Evolutionary conservation across 495 filamentous ascomycete species (phyloP).

Genomic region (Tetracladium marchalianum): DNA sequence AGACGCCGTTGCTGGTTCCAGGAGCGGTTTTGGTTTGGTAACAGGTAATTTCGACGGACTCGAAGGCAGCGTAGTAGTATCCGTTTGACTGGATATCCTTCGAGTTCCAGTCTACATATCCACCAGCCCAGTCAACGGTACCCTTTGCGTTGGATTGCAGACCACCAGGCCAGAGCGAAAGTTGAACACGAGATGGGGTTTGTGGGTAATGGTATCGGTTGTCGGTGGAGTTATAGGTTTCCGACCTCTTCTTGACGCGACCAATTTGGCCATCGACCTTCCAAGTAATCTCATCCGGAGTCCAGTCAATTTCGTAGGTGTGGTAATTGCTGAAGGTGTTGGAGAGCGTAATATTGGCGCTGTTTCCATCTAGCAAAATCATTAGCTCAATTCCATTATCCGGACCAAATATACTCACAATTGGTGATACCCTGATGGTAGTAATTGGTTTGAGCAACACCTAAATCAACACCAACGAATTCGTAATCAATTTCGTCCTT

Average conservation of each 20-base stretch:
- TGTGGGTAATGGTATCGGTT: slow-evolving; percentile 86
- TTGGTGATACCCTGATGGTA: slow-evolving; percentile 92
- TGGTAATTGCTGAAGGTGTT: slow-evolving; percentile 76
- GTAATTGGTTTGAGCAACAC: slow-evolving; percentile 81
- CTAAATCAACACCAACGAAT: slow-evolving; percentile 74
- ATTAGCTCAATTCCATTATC: background rate
- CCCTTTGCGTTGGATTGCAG: slow-evolving; percentile 66
- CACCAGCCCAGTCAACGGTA: slow-evolving; percentile 88
- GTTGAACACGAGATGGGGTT: slow-evolving; percentile 83
- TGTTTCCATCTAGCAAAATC: slow-evolving; percentile 57
- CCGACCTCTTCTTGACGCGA: slow-evolving; percentile 60
- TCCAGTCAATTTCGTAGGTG: slow-evolving; percentile 91
- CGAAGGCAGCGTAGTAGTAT: slow-evolving; percentile 82
- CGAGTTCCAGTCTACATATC: slow-evolving; percentile 77
- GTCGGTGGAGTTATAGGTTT: slow-evolving; percentile 76
- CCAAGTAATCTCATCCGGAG: slow-evolving; percentile 77
- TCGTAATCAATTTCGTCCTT: slow-evolving; percentile 99
- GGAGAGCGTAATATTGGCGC: slow-evolving; percentile 52
- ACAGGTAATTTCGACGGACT: slow-evolving; percentile 73
- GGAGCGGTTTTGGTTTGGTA: slow-evolving; percentile 55
- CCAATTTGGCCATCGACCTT: slow-evolving; percentile 66
- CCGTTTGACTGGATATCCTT: slow-evolving; percentile 69
- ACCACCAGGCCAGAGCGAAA: slow-evolving; percentile 95
- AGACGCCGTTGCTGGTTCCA: slow-evolving; percentile 49
- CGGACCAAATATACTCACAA: slow-evolving; percentile 50